phyloP scores from a whole-genome alignment of 1,139 yeast genomes.

The Debaryomyces udenii region DNA sequence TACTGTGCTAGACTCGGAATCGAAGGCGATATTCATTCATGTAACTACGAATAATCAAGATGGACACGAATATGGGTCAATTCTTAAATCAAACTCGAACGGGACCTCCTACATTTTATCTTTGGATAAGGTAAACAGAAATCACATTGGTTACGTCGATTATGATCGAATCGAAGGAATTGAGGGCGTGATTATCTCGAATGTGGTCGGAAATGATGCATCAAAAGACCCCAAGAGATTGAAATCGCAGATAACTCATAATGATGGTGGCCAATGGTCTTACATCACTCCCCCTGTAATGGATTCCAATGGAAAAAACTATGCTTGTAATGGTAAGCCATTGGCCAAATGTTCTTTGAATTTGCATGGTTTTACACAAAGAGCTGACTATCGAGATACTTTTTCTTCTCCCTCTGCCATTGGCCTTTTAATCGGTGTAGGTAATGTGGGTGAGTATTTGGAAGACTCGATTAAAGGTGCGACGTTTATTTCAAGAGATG shows the following conservation, averaged over 20 bases:
- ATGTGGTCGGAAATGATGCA: constrained; percentile 61
- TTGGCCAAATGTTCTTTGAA: constrained; percentile 73
- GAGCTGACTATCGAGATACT: constrained; percentile 81
- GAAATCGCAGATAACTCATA: constrained; percentile 76
- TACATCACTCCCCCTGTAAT: constrained; percentile 65
- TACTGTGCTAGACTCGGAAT: constrained; percentile 76
- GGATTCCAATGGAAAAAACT: constrained; percentile 64
- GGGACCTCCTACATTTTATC: constrained; percentile 89
- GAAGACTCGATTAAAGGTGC: constrained; percentile 52
- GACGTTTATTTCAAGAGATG: constrained; percentile 82
- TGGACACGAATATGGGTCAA: constrained; percentile 70
- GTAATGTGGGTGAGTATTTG: constrained; percentile 79
- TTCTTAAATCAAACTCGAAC: constrained; percentile 91
- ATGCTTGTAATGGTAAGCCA: constrained; percentile 54
- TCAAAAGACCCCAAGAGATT: constrained; percentile 52
- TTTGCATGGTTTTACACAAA: constrained; percentile 89
- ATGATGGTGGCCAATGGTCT: constrained; percentile 92
- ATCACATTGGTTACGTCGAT: constrained; percentile 76
- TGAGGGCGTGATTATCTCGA: constrained; percentile 85
- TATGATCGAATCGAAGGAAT: constrained; percentile 82
- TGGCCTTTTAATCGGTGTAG: constrained; percentile 84
- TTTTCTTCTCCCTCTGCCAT: constrained; percentile 87
- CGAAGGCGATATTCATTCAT: constrained; percentile 80
- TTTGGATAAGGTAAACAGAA: constrained; percentile 75
- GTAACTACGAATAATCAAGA: constrained; percentile 63